Evolutionary conservation across 2,329 filamentous ascomycete genomes (phyloP).

Genomic region (Parastagonospora nodorum): DNA sequence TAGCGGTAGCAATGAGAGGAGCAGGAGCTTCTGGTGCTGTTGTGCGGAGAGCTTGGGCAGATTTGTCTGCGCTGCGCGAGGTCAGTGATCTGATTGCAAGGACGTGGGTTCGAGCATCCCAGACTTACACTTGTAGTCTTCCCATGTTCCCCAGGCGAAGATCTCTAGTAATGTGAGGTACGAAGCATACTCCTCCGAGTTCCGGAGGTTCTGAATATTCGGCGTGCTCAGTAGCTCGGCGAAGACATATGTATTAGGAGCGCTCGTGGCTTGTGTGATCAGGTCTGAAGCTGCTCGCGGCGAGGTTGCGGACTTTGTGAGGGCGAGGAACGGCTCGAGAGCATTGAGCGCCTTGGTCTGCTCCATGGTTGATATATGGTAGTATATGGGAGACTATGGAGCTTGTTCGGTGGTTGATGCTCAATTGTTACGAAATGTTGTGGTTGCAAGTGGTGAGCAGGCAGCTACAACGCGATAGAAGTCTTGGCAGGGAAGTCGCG

Average conservation of each 20-base stretch:
- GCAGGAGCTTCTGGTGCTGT: constrained; percentile 84
- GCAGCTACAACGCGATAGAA: constrained; percentile 11
- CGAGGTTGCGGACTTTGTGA: constrained; percentile 83
- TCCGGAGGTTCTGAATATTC: constrained; percentile 74
- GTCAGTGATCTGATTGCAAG: constrained; percentile 3
- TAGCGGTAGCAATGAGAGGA: constrained; percentile 85
- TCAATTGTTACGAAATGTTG: constrained; percentile 1
- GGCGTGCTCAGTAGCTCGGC: constrained; percentile 85
- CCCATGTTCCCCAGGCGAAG: constrained; percentile 91
- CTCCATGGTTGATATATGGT: constrained; percentile 63
- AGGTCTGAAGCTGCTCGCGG: constrained; percentile 85
- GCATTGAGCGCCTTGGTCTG: constrained; percentile 67
- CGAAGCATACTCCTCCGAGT: constrained; percentile 64
- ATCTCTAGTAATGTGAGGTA: constrained; percentile 78
- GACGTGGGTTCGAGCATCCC: not conserved
- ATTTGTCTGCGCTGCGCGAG: constrained; percentile 46
- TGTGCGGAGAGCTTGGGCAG: constrained; percentile 74
- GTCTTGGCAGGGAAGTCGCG: constrained; percentile 25
- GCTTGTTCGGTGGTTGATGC: not conserved
- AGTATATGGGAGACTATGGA: not conserved
- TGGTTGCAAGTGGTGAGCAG: constrained; percentile 4
- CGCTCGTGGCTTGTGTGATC: constrained; percentile 85
- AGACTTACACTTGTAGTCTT: constrained; percentile 68
- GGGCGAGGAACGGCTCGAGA: constrained; percentile 82
- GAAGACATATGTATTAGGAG: constrained; percentile 89